Evolutionary conservation across 352 stramenopile species (phyloP).

Genomic region (Globisporangium parvum): DNA sequence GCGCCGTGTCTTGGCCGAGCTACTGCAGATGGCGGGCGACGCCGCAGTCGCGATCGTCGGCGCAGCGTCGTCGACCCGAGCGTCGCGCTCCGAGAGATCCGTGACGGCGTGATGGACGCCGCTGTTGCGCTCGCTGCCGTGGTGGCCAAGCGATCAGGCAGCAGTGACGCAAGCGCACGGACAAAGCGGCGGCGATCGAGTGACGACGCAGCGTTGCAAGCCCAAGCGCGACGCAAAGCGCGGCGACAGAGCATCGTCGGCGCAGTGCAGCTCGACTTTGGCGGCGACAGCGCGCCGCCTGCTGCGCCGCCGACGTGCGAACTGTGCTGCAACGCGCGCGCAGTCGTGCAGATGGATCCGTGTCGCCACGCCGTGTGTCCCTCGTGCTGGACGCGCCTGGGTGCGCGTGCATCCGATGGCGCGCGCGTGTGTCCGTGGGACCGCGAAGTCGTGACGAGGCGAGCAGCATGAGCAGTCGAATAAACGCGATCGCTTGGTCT

Average conservation of each 20-base stretch:
- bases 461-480: constrained; percentile 10
- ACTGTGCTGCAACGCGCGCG: constrained; percentile 37
- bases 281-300: constrained; percentile 2
- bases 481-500: not conserved
- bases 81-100: not conserved
- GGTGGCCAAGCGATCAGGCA: too few species aligned
- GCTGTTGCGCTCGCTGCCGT: too few species aligned
- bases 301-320: constrained; percentile 21
- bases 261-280: constrained; percentile 15
- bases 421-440: constrained; percentile 53
- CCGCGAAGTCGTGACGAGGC: constrained; percentile 40
- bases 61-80: constrained; percentile 20
- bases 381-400: constrained; percentile 24
- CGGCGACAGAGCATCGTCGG: constrained; percentile 37
- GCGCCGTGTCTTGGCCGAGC: too few species aligned
- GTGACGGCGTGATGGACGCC: too few species aligned
- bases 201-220: too few species aligned
- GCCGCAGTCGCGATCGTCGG: constrained; percentile 23
- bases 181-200: too few species aligned
- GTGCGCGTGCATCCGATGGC: not conserved
- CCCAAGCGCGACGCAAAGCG: constrained; percentile 10
- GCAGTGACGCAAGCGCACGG: too few species aligned
- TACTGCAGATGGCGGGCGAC: constrained; percentile 6
- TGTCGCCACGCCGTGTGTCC: constrained; percentile 45
- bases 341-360: constrained; percentile 48